These are phyloP conservation scores for Chaetomium sp. DNA, from an alignment of 2,329 filamentous ascomycete genomes.

Conservation along the genomic window DNA sequence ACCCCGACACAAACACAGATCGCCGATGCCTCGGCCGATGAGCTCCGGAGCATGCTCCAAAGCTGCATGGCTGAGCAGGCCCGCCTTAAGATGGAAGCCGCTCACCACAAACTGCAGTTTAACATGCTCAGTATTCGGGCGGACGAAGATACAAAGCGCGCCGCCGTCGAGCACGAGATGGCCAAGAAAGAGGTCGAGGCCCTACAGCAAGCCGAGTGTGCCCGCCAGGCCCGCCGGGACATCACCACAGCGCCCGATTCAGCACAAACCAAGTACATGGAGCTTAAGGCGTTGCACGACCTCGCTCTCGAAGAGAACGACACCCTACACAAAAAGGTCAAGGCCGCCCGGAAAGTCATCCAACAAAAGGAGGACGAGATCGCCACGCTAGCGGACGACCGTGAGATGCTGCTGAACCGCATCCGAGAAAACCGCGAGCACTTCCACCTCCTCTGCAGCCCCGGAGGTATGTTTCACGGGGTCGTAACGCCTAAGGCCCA, in stretches of 20 bases:
- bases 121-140: constrained; percentile 79
- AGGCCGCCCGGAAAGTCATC: constrained; percentile 70
- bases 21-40: constrained; percentile 45
- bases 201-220: constrained; percentile 66
- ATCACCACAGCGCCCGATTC: constrained; percentile 47
- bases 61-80: constrained; percentile 49
- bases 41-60: constrained; percentile 52
- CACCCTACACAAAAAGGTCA: constrained; percentile 56
- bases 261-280: constrained; percentile 47
- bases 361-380: constrained; percentile 71
- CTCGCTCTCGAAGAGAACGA: constrained; percentile 60
- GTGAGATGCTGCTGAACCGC: constrained; percentile 68
- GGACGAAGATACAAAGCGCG: constrained; percentile 75
- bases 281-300: constrained; percentile 62
- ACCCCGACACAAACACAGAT: constrained; percentile 46
- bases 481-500: constrained; percentile 53
- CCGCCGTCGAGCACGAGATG: constrained; percentile 87
- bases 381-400: constrained; percentile 64
- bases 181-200: constrained; percentile 83
- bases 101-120: constrained; percentile 87
- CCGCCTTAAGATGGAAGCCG: constrained; percentile 69
- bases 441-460: constrained; percentile 70
- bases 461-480: constrained; percentile 60
- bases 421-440: constrained; percentile 89
- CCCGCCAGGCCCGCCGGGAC: constrained; percentile 53